phyloP scores from a whole-genome alignment of 106 monocot species.

The Cymbidium sinense region DNA sequence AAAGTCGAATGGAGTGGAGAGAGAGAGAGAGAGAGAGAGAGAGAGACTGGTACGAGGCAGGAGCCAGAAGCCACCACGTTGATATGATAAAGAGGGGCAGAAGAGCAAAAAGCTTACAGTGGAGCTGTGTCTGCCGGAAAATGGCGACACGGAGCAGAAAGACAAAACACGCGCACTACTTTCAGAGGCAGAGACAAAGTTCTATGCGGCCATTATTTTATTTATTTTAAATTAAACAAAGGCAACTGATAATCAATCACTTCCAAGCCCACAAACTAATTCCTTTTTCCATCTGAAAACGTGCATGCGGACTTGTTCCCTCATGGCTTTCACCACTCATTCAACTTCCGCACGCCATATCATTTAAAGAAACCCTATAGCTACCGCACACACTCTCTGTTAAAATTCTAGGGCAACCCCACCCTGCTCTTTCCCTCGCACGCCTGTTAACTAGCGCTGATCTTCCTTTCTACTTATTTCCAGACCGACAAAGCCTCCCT shows the following conservation, averaged over 20 bases:
- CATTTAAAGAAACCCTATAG: constrained; percentile 8
- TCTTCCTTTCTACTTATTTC: neutral
- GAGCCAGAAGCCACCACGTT: too few relatives aligned
- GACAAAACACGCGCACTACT: constrained; percentile 39
- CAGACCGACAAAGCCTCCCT: constrained; percentile 96
- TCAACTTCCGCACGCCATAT: neutral
- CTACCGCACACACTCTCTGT: neutral
- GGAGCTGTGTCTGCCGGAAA: constrained; percentile 22
- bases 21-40: too few relatives aligned
- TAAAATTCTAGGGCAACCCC: neutral
- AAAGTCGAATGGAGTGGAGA: too few relatives aligned
- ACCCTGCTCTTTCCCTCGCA: neutral
- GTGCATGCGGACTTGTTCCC: neutral
- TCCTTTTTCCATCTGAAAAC: constrained; percentile 2
- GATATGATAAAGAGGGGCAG: constrained; percentile 20
- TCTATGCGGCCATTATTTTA: neutral
- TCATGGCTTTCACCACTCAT: neutral
- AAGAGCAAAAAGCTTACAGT: constrained; percentile 18
- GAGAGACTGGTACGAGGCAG: constrained; percentile 3
- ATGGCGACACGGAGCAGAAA: constrained; percentile 18
- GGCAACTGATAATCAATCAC: neutral
- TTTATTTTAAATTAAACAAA: neutral
- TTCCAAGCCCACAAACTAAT: neutral
- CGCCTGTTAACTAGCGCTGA: neutral
- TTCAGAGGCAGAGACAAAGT: constrained; percentile 32